Conservation (phyloP, 257 asterid species). For the Misopates orontium region DNA sequence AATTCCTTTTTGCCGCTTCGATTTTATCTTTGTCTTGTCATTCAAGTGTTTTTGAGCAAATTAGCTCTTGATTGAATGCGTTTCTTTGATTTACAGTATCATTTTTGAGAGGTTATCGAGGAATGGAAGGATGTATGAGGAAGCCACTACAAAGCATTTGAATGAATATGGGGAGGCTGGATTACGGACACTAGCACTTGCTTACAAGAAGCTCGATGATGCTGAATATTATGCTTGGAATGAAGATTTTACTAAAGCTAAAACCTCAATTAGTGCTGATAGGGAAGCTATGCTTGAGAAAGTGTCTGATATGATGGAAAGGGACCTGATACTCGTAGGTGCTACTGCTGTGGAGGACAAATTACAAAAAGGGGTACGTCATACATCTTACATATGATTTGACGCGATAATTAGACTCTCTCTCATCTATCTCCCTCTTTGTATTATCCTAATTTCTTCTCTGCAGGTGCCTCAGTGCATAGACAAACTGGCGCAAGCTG, state of each 20-base stretch:
- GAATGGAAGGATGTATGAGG: conserved; percentile 65
- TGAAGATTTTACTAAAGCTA: conserved; percentile 78
- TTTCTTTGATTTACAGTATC: conserved; percentile 63
- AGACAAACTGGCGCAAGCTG: conserved; percentile 98
- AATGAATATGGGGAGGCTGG: conserved; percentile 96
- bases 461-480: conserved; percentile 96
- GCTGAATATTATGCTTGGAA: conserved; percentile 83
- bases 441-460: conserved; percentile 23
- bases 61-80: conserved; percentile 26
- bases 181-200: conserved; percentile 88
- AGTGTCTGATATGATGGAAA: conserved; percentile 85
- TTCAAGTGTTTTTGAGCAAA: conserved; percentile 12
- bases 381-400: conserved; percentile 13
- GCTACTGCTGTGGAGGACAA: conserved; percentile 99
- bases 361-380: conserved; percentile 92
- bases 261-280: conserved; percentile 72
- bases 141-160: conserved; percentile 79
- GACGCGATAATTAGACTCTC: not conserved
- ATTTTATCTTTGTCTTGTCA: not conserved
- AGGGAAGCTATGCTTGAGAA: conserved; percentile 87
- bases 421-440: conserved; percentile 15
- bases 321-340: conserved; percentile 86
- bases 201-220: conserved; percentile 82
- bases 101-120: conserved; percentile 85
- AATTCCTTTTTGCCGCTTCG: conserved; percentile 11